These are phyloP conservation scores for Heterobasidion parviporum DNA, from an alignment of 1,284 basidiomycete species.

Conservation along the genomic window DNA sequence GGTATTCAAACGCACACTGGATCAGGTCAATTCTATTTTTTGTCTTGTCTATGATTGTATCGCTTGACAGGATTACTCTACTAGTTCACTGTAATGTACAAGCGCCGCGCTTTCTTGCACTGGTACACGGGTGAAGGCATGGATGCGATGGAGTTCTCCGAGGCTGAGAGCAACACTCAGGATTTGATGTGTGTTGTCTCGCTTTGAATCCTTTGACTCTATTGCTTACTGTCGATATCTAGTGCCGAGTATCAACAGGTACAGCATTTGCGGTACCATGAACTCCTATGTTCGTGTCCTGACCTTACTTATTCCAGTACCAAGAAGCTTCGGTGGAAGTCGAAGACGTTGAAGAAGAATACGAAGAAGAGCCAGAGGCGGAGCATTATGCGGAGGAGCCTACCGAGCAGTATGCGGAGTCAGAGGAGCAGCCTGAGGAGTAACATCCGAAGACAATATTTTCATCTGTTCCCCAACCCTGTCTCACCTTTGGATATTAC, in stretches of 20 bases:
- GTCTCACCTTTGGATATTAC: too few relatives aligned
- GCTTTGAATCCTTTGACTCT: not conserved
- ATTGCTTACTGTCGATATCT: conserved; percentile 3
- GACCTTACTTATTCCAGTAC: conserved; percentile 31
- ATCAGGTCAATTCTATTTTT: conserved; percentile 34
- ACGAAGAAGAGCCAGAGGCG: conserved; percentile 27
- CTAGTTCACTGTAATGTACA: conserved; percentile 77
- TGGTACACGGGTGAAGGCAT: conserved; percentile 92
- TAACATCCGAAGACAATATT: too few relatives aligned
- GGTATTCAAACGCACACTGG: conserved; percentile 76
- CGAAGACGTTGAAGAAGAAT: not conserved
- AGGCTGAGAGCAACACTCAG: conserved; percentile 78
- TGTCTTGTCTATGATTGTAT: not conserved
- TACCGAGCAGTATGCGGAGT: not conserved
- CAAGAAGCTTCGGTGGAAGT: conserved; percentile 42
- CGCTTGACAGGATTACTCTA: not conserved
- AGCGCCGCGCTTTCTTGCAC: conserved; percentile 80
- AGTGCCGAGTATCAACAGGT: conserved; percentile 72
- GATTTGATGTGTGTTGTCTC: conserved; percentile 63
- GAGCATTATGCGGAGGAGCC: conserved; percentile 11
- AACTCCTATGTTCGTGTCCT: conserved; percentile 1
- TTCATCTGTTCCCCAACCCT: too few relatives aligned
- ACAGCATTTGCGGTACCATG: conserved; percentile 6
- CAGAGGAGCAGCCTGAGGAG: too few relatives aligned
- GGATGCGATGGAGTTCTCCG: conserved; percentile 90